Percentiles rank a stretch among this genome's conserved stretches.
Conservation (phyloP, 2,329 filamentous ascomycete species). For the Lasiodiplodia sp. region DNA sequence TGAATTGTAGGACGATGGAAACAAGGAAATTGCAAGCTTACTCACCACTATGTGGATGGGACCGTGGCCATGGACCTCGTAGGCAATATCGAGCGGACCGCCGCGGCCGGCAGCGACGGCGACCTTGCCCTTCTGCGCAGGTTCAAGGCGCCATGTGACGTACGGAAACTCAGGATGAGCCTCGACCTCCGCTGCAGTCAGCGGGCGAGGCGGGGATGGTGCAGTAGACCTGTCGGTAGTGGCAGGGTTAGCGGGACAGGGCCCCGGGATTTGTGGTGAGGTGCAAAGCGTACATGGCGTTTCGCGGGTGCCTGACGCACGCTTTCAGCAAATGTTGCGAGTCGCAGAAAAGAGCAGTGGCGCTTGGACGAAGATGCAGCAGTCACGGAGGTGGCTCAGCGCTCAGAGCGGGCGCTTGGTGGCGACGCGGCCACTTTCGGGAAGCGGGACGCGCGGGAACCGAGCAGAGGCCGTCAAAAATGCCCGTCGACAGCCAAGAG, state of each 20-base stretch:
- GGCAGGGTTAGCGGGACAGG: slow-evolving; percentile 4
- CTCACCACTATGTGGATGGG: slow-evolving; percentile 76
- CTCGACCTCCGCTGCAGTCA: slow-evolving; percentile 65
- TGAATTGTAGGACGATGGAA: slow-evolving; percentile 19
- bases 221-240: slow-evolving; percentile 11
- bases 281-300: slow-evolving; percentile 25
- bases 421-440: slow-evolving; percentile 21
- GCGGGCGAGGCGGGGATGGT: slow-evolving; percentile 38
- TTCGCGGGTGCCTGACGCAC: slow-evolving; percentile 16
- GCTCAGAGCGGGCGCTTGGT: slow-evolving; percentile 10
- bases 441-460: slow-evolving; percentile 17
- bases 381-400: slow-evolving; percentile 27
- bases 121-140: slow-evolving; percentile 66
- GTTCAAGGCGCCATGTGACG: slow-evolving; percentile 73
- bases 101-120: slow-evolving; percentile 74
- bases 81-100: slow-evolving; percentile 77
- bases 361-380: slow-evolving; percentile 17
- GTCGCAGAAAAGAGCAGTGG: slow-evolving; percentile 7
- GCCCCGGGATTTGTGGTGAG: slow-evolving; percentile 5
- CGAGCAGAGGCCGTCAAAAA: slow-evolving; percentile 3
- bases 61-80: slow-evolving; percentile 81
- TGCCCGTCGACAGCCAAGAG: neutral
- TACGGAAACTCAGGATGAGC: slow-evolving; percentile 72
- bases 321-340: slow-evolving; percentile 14
- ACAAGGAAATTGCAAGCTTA: slow-evolving; percentile 36